Percentiles rank a stretch among this genome's conserved stretches.
Conservation (phyloP, 345 rosid genomes). For the Pistacia vera region DNA sequence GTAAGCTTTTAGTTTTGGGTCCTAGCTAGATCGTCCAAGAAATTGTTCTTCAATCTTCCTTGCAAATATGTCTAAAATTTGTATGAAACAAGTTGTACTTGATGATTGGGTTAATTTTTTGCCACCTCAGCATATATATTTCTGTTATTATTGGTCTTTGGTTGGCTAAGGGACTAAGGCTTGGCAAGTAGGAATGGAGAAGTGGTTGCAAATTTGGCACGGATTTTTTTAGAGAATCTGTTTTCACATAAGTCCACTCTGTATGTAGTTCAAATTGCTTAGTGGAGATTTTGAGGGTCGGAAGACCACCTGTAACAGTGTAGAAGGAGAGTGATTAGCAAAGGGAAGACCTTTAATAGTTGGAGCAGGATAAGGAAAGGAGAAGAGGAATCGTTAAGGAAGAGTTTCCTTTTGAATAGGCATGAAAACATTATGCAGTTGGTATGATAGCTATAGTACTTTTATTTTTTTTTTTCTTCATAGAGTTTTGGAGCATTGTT, state of each 20-base stretch:
- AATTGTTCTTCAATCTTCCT: too few relatives aligned
- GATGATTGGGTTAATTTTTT: too few relatives aligned
- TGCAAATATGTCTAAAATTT: too few relatives aligned
- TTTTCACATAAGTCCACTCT: not conserved
- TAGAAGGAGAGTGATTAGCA: not conserved
- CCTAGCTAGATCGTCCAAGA: too few relatives aligned
- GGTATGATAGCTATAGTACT: not conserved
- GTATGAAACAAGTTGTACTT: too few relatives aligned
- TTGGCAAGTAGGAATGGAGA: not conserved
- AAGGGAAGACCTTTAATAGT: not conserved
- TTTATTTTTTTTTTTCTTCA: conserved; percentile 21
- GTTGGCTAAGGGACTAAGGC: not conserved
- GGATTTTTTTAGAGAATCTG: not conserved
- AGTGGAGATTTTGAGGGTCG: too few relatives aligned
- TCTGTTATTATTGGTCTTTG: not conserved
- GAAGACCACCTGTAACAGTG: too few relatives aligned
- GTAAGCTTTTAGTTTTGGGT: too few relatives aligned
- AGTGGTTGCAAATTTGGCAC: too few relatives aligned
- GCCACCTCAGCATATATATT: not conserved
- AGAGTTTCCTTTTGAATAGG: not conserved
- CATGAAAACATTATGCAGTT: not conserved
- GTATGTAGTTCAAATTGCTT: too few relatives aligned
- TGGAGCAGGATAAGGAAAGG: not conserved
- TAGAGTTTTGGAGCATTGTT: conserved; percentile 94
- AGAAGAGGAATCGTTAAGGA: not conserved